Evolutionary conservation across 2,329 filamentous ascomycete species (phyloP), one percentile per base, ranked within the genome.

Genomic region (Paracoccidioides lutzii): DNA sequence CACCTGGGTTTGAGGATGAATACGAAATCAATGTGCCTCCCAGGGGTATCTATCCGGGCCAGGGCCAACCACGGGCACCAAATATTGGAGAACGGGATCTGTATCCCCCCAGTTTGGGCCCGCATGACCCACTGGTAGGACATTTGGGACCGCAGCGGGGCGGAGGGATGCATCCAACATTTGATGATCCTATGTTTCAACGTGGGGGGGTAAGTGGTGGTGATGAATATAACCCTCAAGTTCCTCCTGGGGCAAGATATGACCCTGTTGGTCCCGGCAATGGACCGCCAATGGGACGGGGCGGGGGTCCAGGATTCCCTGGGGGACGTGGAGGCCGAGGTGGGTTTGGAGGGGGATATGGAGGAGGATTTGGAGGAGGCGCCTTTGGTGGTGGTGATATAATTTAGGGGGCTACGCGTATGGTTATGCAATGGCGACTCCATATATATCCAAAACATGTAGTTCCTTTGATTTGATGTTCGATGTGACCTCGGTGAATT

Each of bases 121-220:
- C 90, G 0, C 77, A 90, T 63, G 90, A 96, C 69, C 90, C 91
- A 10, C 72, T 96, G 3, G 75, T 87, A 37, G 80, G 81, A 4
- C 79, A 80, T 2, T 81, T 88, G 55, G 80, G 83, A 5, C 80
- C 81, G 35, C 77, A 80, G 50, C 73, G 80, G 0, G 80, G 81
- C 12, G 83, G 85, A 10, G 93, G 93, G 0, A 98, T 98, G 93
- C 88, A 96, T 70, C 93, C 93, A 0, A 95, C 90, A 0, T 93
- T 95, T 67, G 89, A 95, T 63, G 90, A 97, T 66, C 89, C 88
- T 5, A 71, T 96, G 50, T 95, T 95, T 66, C 79, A 78, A 5
- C 85, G 84, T 66, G 79, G 78, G 5, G 85, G 84, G 8, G 70
- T 71, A 1, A 74, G 67, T 5, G 70, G 76, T 2, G 70, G 71